Evolutionary conservation across 805 yeast species (phyloP).

Genomic region (Diddensiella transvaalensis): DNA sequence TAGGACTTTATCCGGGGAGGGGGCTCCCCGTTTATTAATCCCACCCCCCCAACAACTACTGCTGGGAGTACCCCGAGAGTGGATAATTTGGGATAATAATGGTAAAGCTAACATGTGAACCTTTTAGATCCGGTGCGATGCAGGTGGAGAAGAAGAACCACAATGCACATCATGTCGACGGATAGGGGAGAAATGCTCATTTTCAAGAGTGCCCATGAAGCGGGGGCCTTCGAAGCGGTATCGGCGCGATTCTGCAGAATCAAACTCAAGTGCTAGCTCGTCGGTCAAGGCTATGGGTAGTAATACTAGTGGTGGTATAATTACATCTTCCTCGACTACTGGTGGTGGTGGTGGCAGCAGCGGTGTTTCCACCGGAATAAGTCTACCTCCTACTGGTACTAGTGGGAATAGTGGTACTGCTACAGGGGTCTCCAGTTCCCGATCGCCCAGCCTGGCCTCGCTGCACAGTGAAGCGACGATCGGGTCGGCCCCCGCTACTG

Average conservation of each 20-base stretch:
- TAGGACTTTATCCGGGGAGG: too few species aligned
- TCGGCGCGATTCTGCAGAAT: slow-evolving; percentile 3
- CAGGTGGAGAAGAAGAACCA: slow-evolving; percentile 25
- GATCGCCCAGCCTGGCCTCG: not conserved
- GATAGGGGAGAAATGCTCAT: slow-evolving; percentile 50
- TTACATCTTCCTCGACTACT: not conserved
- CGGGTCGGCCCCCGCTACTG: too few species aligned
- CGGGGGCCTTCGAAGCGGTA: slow-evolving; percentile 61
- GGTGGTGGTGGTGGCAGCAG: not conserved
- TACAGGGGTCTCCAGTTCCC: not conserved
- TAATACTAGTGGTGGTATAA: too few species aligned
- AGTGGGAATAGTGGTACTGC: not conserved
- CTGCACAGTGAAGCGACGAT: not conserved
- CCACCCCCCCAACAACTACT: too few species aligned
- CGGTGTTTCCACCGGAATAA: too few species aligned
- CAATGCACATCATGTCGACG: slow-evolving; percentile 52
- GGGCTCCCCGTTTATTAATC: too few species aligned
- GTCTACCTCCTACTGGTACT: too few species aligned
- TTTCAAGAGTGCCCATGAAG: slow-evolving; percentile 55
- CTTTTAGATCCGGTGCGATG: slow-evolving; percentile 39
- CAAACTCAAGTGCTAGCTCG: not conserved
- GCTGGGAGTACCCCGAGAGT: too few species aligned
- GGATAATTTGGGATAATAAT: too few species aligned
- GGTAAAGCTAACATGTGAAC: too few species aligned
- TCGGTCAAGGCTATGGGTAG: not conserved